These are phyloP conservation scores for Podospora fimiseda DNA, from an alignment of 495 filamentous ascomycete species.

Conservation along the genomic window DNA sequence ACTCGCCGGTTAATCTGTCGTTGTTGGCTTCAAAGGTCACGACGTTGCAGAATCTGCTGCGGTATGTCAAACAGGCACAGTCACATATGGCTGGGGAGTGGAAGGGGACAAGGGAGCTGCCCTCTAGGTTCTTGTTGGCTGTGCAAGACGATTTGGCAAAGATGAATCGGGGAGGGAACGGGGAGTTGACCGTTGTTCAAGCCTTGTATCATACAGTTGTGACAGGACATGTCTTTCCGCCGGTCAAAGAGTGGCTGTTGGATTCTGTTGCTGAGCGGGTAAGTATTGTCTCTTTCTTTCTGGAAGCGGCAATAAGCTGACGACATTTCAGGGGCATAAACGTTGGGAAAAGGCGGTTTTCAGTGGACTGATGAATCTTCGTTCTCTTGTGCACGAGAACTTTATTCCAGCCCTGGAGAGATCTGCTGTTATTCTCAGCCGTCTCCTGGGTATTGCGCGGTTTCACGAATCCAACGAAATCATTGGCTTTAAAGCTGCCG, in stretches of 20 bases:
- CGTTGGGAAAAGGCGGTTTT: conserved; percentile 87
- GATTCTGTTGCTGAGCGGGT: conserved; percentile 83
- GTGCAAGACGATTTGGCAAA: conserved; percentile 58
- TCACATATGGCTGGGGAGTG: conserved; percentile 69
- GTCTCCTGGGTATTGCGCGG: conserved; percentile 77
- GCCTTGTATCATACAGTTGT: conserved; percentile 80
- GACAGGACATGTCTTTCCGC: conserved; percentile 72
- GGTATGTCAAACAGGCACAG: conserved; percentile 74
- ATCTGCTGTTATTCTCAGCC: conserved; percentile 71
- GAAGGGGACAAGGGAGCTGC: conserved; percentile 75
- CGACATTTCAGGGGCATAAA: conserved; percentile 68
- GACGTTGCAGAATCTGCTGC: conserved; percentile 73
- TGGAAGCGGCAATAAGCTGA: background rate
- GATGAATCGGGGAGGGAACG: conserved; percentile 27
- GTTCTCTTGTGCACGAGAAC: conserved; percentile 74
- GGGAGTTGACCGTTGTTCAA: conserved; percentile 53
- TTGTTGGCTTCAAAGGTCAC: conserved; percentile 80
- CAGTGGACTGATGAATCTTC: conserved; percentile 68
- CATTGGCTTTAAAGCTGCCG: conserved; percentile 53
- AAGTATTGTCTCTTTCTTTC: conserved; percentile 19
- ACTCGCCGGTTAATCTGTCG: conserved; percentile 72
- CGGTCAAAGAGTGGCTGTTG: conserved; percentile 79
- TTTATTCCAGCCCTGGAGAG: conserved; percentile 82
- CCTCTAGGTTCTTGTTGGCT: conserved; percentile 65
- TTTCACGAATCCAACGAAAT: conserved; percentile 64